phyloP scores from a whole-genome alignment of 352 stramenopile genomes.

The Globisporangium sylvaticum region DNA sequence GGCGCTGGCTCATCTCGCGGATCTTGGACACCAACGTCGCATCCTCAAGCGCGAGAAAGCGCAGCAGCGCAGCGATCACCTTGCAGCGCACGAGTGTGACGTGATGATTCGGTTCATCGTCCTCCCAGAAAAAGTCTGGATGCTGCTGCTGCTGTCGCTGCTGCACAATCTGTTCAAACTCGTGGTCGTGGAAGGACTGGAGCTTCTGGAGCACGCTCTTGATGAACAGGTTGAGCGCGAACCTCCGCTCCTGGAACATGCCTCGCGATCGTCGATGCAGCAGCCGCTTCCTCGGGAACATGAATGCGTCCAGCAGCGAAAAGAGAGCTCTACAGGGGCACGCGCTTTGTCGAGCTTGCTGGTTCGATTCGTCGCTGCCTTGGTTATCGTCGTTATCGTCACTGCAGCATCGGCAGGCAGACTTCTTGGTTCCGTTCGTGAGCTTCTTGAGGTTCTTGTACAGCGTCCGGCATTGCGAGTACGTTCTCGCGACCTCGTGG shows the following conservation, averaged over 20 bases:
- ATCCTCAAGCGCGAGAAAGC: conserved; percentile 35
- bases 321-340: conserved; percentile 64
- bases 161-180: conserved; percentile 19
- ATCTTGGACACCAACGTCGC: conserved; percentile 21
- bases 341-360: conserved; percentile 30
- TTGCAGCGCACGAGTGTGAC: conserved; percentile 25
- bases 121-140: background rate
- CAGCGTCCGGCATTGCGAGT: conserved; percentile 48
- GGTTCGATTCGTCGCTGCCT: background rate
- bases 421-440: conserved; percentile 36
- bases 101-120: background rate
- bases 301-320: conserved; percentile 30
- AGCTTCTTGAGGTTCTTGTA: conserved; percentile 37
- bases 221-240: conserved; percentile 28
- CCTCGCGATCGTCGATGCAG: conserved; percentile 39
- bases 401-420: conserved; percentile 31
- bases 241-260: conserved; percentile 27
- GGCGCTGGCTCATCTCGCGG: conserved; percentile 19
- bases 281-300: conserved; percentile 48
- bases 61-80: conserved; percentile 29
- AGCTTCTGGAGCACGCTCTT: conserved; percentile 26
- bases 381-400: background rate
- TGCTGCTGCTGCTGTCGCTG: conserved; percentile 13
- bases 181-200: conserved; percentile 25
- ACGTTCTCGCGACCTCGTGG: conserved; percentile 46